Base-by-base conservation (phyloP, 2,329 filamentous ascomycete species). In the Colletotrichum musicola region DNA sequence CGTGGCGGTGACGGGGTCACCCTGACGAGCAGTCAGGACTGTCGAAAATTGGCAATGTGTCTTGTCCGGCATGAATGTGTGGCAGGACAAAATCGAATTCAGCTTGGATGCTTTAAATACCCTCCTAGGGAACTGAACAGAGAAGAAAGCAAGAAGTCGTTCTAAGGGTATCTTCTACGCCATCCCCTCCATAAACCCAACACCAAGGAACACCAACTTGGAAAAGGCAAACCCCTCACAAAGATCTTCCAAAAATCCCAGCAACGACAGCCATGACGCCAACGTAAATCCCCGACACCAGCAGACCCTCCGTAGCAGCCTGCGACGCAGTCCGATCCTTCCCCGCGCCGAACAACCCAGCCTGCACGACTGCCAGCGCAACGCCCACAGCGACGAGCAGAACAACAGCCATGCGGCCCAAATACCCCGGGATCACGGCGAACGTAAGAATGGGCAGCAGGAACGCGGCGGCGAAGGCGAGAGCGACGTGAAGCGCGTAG, bases 371-470 rank as follows among this genome's bases (percentile, higher is more conserved):
- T 16, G 72, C 73, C n/a, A 71, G 73, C 5, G 77, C 75, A 7
- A 85, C 81, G 2, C 84, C 82, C 0, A 82, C 77, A 0, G 82
- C 85, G 0, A 88, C 84, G 0, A 90, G 79, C 4, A 84, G 73
- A 2, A 89, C 85, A 2, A 91, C 83, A 0, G 84, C 84, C 71
- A 91, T 82, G n/a, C 89, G 83, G 1, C 85, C 87, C 0, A 85
- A 74, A 68, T 90, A 88, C 6, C 85, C 83, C 0, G 85, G 82
- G 20, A 91, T 86, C 22, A 89, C 81, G 5, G 83, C 77, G 73
- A 91, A 92, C 0, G 86, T 83, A 9, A 91, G 73, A 1, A 90
- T 80, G 0, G 90, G 89, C 0, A 89, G 77, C 6, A 91, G 77
- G 2, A 91, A 80, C 0, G 85, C 83, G 0, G 82, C 79, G 0